These are phyloP conservation scores for Butyriboletus loyo DNA, from an alignment of 768 basidiomycete species.

Conservation along the genomic window DNA sequence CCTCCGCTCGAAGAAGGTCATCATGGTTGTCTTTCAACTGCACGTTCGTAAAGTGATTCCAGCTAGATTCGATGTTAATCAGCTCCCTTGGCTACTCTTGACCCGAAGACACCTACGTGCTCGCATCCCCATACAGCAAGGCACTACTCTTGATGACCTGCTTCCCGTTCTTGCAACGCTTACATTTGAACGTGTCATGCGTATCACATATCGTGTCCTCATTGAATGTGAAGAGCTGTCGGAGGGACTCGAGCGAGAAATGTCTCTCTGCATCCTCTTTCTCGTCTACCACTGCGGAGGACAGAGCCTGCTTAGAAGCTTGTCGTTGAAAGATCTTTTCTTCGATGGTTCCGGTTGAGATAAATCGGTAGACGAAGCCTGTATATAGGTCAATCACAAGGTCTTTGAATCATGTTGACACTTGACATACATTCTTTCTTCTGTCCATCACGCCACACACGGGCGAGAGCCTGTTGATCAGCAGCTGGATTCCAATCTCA, in stretches of 20 bases:
- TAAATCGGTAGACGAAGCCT: slow-evolving; percentile 99
- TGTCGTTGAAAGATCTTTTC: slow-evolving; percentile 99
- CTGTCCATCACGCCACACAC: slow-evolving; percentile 99
- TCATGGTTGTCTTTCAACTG: slow-evolving; percentile 93
- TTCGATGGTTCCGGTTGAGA: slow-evolving; percentile 95
- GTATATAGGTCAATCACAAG: neutral
- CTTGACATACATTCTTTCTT: slow-evolving; percentile 90
- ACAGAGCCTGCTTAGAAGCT: slow-evolving; percentile 92
- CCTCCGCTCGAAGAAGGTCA: slow-evolving; percentile 88
- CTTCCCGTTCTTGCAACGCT: slow-evolving; percentile 81
- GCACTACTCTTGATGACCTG: slow-evolving; percentile 82
- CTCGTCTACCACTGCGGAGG: slow-evolving; percentile 97
- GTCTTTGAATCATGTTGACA: neutral
- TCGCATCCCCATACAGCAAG: slow-evolving; percentile 92
- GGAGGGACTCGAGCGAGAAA: slow-evolving; percentile 84
- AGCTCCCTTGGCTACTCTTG: slow-evolving; percentile 1
- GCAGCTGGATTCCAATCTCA: slow-evolving; percentile 99
- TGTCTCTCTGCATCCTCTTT: slow-evolving; percentile 95
- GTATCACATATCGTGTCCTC: slow-evolving; percentile 87
- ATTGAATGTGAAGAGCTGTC: slow-evolving; percentile 90
- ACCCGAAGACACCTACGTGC: slow-evolving; percentile 67
- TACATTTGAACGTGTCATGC: slow-evolving; percentile 98
- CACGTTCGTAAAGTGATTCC: slow-evolving; percentile 94
- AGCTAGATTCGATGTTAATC: slow-evolving; percentile 45
- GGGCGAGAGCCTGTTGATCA: slow-evolving; percentile 96